Evolutionary conservation across 179 eudicot genomes (phyloP), one percentile per base, ranked within the genome.

Genomic region (Silene noctiflora): DNA sequence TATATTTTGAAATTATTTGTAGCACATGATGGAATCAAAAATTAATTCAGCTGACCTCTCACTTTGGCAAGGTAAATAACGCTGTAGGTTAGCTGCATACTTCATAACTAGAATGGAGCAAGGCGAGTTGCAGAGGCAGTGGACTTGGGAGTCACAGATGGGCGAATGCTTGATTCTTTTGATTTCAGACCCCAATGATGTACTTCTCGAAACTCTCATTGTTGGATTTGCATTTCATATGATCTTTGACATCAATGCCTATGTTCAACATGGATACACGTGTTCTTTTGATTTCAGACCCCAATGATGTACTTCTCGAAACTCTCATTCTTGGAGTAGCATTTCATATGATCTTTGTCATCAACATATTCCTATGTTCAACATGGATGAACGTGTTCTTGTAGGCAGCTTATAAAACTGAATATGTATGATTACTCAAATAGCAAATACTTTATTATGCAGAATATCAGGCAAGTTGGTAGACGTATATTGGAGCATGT

Each of bases 91-190:
- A 73, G 85, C 91, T 80, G 87, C 88, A 39, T 85, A 90, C 86
- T 96, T 86, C 82, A 77, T 85, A 60, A 79, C 80, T 73, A 86
- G 81, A 81, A 81, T 90, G 96, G 98, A 90, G 84, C 88, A 80
- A 85, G 85, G 86, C 33, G 92, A 88, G 75, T 84, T 90, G 35
- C 78, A 83, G 83, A 93, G 79, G 83, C 91, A 86, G 84, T 96
- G 97, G 99, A 85, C 88, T 69, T 96, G 99, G 99, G 97, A 96
- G 80, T 85, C 96, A 56, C 87, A 82, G 85, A 96, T 96, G 98
- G 87, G 91, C 67, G 93, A 86, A 74, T 91, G 94, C 86, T 84
- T 93, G 87, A 87, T 96, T 77, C 98, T 96, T 81, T 78, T 93
- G 87, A 91, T 93, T 82, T 88, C 89, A 83, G 98, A 96, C 85